Evolutionary conservation across 2,329 filamentous ascomycete genomes (phyloP), one percentile per base, ranked within the genome.

Genomic region (Aspergillus pseudoviridinutans): DNA sequence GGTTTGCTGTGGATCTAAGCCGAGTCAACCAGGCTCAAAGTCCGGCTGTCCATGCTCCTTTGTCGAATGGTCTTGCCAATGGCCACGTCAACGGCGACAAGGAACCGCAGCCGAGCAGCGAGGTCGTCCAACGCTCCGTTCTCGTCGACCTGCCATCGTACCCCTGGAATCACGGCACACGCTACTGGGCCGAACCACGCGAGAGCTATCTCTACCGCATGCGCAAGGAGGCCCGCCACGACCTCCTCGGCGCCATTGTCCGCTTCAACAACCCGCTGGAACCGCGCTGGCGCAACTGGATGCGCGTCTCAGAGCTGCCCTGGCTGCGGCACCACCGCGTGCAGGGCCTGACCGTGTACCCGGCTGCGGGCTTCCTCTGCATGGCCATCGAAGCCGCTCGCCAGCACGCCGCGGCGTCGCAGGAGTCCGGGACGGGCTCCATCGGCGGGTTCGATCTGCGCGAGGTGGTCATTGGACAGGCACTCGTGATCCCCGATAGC

Each of bases 281-380:
- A 44, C 64, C 69, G 1, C 60, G 55, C 44, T 82, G 79, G 79
- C 70, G 78, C 8, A 77, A 78, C 51, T 65, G 77, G 22, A 66
- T 80, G 8, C 71, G 71, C 0, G 57, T 78, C 7, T 41, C 42
- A 3, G 55, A 63, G 24, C 22, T 52, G 9, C 55, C 54, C 12
- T 82, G 80, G 80, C 57, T 82, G 2, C 63, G 66, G 1, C 75
- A 81, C 52, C 79, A 82, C 54, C 64, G 72, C n/a, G 20, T 61
- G n/a, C 27, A 50, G 5, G 58, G 50, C 5, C 25, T 27, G 2
- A 51, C 58, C 9, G 46, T 64, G 12, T 66, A 60, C 42, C 63
- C 64, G 3, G 53, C 47, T 4, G 59, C 56, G 2, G 61, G 58
- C 4, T 55, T 57, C 10, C 51, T 55, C 8, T 50, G 54, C 22